Base-by-base conservation (phyloP, 345 rosid genomes). In the Arabis hirsuta region DNA sequence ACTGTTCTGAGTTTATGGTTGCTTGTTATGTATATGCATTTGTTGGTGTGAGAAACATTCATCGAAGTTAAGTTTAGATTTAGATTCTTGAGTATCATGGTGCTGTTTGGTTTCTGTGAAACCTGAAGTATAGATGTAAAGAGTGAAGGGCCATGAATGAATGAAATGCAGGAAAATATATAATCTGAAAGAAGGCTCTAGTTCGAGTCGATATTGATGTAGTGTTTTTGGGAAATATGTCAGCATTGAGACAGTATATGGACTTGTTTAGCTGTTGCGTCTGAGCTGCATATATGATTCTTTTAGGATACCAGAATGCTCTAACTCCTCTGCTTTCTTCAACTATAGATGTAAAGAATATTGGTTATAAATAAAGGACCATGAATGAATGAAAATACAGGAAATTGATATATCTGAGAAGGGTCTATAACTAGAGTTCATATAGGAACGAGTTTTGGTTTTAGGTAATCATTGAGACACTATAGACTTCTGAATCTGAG, bases 121-220 rank as follows among this genome's bases (percentile, higher is more conserved):
- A 16, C 16, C 16, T 16, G 16, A 16, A 16, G 16, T 16, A 16
- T 16, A 16, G 16, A 16, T 16, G 16, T 16, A 16, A 16, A 16
- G 16, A 16, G 16, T 16, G 16, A 16, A 16, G 16, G 16, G 16
- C 16, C 16, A 16, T 52, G 53, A 31, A 16, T 71, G 52, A 62
- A 31, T 62, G 29, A 62, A 51, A 51, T 43, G 44, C 54, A 29
- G 57, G 14, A 44, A 27, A n/a, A 13, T 60, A 59, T 16, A 16
- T 16, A 12, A 22, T 58, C 5, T 39, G 63, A 20, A 12, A 39
- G 11, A 32, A 55, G 20, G 22, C 34, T 60, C 12, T 24, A 13
- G 3, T 9, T 42, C 13, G 34, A 60, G 51, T 42, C 10, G 27
- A 16, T 16, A 16, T 16, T 16, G 16, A 16, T 16, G 16, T 16